These are phyloP conservation scores for Chenopodium quinoa DNA, from an alignment of 148 eudicot genomes.

Conservation along the genomic window DNA sequence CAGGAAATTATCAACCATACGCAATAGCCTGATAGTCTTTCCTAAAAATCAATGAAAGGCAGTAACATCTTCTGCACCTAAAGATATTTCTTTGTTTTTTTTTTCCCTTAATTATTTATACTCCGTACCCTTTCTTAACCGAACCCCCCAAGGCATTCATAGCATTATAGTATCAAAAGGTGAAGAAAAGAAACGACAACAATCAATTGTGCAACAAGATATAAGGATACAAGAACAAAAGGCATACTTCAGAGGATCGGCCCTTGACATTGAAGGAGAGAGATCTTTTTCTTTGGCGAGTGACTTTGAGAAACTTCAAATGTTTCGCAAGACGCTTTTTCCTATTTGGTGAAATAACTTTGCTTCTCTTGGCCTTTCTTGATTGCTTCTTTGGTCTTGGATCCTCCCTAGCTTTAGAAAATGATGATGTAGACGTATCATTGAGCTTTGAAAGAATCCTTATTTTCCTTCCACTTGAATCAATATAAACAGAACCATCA, in stretches of 20 bases:
- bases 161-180: not conserved
- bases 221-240: not conserved
- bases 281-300: conserved; percentile 33
- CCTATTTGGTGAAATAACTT: conserved; percentile 39
- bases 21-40: not conserved
- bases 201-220: conserved; percentile 8
- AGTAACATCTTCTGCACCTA: not conserved
- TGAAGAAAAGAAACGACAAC: not conserved
- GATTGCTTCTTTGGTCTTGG: conserved; percentile 29
- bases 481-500: conserved; percentile 76
- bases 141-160: conserved; percentile 1
- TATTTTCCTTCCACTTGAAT: conserved; percentile 73
- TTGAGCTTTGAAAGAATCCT: conserved; percentile 63
- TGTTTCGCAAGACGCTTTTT: conserved; percentile 43
- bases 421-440: conserved; percentile 28
- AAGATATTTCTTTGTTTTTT: not conserved
- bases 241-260: conserved; percentile 20
- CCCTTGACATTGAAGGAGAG: conserved; percentile 39
- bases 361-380: conserved; percentile 43
- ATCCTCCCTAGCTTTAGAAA: conserved; percentile 30
- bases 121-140: not conserved
- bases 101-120: too few relatives aligned
- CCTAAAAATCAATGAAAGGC: not conserved
- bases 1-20: not conserved
- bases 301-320: conserved; percentile 35